Evolutionary conservation across 306 rosid species (phyloP), one percentile per base, ranked within the genome.

Genomic region (Corylus avellana): DNA sequence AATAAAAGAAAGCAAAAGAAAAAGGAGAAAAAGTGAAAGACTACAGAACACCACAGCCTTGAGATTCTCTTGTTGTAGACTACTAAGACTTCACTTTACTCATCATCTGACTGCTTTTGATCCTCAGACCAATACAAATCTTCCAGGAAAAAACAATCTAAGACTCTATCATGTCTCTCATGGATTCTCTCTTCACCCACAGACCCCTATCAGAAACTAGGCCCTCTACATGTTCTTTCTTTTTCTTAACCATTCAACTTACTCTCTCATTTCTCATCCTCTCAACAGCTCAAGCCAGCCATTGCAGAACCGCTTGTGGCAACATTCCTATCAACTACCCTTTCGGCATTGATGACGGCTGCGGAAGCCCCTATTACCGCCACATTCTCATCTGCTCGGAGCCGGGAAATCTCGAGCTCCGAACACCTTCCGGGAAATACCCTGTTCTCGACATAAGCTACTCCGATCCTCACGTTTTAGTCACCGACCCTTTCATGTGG

Each of bases 401-500:
- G 4, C 44, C 89, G 0, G 80, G 75, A 20, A 84, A 80, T 17
- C 97, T 95, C 16, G 91, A 91, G 56, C 96, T 95, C 64, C 85
- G 94, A 79, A 92, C 98, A 54, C 93, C 98, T 35, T 90, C 98
- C 0, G 97, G 98, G 2, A 87, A 82, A 73, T 95, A 90, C 80
- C 87, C 88, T 8, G 96, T 95, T 58, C 87, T 83, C n/a, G 81
- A 84, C 86, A 61, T 95, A 25, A 85, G 88, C 88, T 95, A 95
- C 77, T 72, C 87, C 2, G 94, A 91, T 77, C 96, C 98, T 12
- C 97, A 95, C 86, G 69, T 95, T 51, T 83, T 92, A 1, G 78
- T 95, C 79, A 84, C 89, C 7, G 96, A 95, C 69, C 96, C 98
- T 0, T 89, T 79, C 91, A 92, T 92, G 98, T 95, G 98, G 98